Percentiles rank a stretch among this genome's conserved stretches.
These are phyloP conservation scores for Arachnomyces sp. DNA, from an alignment of 2,329 filamentous ascomycete species.

Conservation along the genomic window DNA sequence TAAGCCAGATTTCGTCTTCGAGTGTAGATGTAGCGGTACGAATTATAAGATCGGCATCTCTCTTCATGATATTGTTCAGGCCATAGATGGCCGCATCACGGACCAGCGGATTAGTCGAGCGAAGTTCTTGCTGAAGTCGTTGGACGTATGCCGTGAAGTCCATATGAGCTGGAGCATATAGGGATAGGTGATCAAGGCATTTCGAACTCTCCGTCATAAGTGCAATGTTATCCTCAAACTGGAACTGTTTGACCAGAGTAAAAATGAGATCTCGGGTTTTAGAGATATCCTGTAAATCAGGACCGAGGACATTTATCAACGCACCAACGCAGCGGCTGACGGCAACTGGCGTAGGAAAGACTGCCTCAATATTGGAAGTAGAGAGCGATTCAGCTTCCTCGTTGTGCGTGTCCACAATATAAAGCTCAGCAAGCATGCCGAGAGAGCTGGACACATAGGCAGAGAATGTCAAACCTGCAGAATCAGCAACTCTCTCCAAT, in stretches of 20 bases:
- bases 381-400: conserved; percentile 70
- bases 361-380: conserved; percentile 84
- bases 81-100: conserved; percentile 78
- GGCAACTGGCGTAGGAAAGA: conserved; percentile 71
- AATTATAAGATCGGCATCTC: conserved; percentile 77
- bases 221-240: conserved; percentile 61
- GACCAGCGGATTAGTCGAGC: conserved; percentile 60
- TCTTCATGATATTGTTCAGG: conserved; percentile 90
- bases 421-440: conserved; percentile 89
- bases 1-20: conserved; percentile 87
- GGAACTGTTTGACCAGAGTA: conserved; percentile 75
- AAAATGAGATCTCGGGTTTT: conserved; percentile 91
- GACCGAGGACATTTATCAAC: conserved; percentile 92
- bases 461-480: conserved; percentile 85
- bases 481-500: conserved; percentile 76
- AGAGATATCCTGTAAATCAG: conserved; percentile 84
- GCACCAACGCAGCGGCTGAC: conserved; percentile 86
- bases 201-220: conserved; percentile 70
- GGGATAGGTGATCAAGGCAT: conserved; percentile 81
- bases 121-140: conserved; percentile 68
- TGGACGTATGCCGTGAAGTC: conserved; percentile 78
- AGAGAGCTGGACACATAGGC: conserved; percentile 83
- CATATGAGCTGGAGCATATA: conserved; percentile 85
- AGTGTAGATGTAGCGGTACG: conserved; percentile 66
- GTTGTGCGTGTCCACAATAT: conserved; percentile 86